A percentile compares a stretch with the other conserved stretches of the same genome.
These are phyloP conservation scores for Lepidium campestre DNA, from an alignment of 441 rosid genomes.

Conservation along the genomic window DNA sequence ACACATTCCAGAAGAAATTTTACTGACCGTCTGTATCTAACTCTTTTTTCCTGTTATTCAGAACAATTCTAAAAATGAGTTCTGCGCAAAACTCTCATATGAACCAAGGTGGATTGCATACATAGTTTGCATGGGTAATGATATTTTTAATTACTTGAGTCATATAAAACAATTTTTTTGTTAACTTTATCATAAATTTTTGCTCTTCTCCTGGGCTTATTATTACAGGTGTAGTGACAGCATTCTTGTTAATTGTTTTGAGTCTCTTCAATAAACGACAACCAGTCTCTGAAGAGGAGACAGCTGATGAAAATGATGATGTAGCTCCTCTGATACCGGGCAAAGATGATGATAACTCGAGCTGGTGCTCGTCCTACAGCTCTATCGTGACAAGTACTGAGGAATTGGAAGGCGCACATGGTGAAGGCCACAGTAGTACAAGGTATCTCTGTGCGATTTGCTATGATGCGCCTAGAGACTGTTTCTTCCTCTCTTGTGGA, in stretches of 20 bases:
- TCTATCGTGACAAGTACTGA: constrained; percentile 66
- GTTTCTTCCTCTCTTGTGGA: constrained; percentile 98
- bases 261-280: constrained; percentile 58
- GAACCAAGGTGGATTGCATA: constrained; percentile 94
- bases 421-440: constrained; percentile 64
- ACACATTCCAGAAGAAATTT: not conserved
- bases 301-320: constrained; percentile 29
- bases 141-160: constrained; percentile 1
- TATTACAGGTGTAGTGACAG: constrained; percentile 64
- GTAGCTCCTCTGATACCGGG: constrained; percentile 69
- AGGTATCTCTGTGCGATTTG: constrained; percentile 91
- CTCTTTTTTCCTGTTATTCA: constrained; percentile 29
- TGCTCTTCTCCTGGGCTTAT: constrained; percentile 8
- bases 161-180: not conserved
- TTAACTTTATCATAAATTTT: not conserved
- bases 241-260: constrained; percentile 53
- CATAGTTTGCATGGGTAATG: constrained; percentile 73
- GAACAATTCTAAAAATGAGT: constrained; percentile 48
- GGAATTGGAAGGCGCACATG: constrained; percentile 60
- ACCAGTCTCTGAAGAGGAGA: constrained; percentile 34
- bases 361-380: constrained; percentile 94
- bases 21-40: not conserved
- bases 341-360: constrained; percentile 90
- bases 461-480: constrained; percentile 95
- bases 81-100: constrained; percentile 71